Percentiles rank a stretch among this genome's conserved stretches.
Evolutionary conservation across 1,284 basidiomycete genomes (phyloP).

Genomic region (Coniophora puteana): DNA sequence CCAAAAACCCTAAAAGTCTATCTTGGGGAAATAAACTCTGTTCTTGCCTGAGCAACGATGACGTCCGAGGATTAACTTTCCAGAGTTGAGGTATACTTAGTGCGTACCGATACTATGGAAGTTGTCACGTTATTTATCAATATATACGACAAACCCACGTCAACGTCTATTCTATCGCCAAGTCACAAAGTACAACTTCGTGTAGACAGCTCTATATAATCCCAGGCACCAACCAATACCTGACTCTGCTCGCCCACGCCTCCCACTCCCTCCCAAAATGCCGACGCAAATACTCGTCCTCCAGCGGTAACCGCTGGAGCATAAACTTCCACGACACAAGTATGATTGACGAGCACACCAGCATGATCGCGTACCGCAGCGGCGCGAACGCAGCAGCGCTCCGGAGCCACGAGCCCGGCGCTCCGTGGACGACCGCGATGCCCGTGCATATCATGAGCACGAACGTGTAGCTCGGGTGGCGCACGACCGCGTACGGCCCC

Average conservation of each 20-base stretch:
- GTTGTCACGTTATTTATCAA: too few relatives aligned
- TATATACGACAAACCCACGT: too few relatives aligned
- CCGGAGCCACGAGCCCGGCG: constrained; percentile 1
- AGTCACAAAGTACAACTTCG: too few relatives aligned
- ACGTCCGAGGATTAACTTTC: too few relatives aligned
- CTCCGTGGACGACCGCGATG: background rate
- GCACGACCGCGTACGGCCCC: constrained; percentile 28
- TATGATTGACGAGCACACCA: constrained; percentile 22
- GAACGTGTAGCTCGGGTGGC: constrained; percentile 26
- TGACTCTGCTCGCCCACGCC: constrained; percentile 3
- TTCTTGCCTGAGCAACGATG: too few relatives aligned
- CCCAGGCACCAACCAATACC: constrained; percentile 5
- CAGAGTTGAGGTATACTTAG: too few relatives aligned
- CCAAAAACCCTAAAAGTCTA: too few relatives aligned
- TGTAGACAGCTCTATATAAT: too few relatives aligned
- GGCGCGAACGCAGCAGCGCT: background rate
- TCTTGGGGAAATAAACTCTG: too few relatives aligned
- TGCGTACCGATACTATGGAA: too few relatives aligned
- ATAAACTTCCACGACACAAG: constrained; percentile 45
- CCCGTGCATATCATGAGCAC: constrained; percentile 6
- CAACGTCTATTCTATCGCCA: too few relatives aligned
- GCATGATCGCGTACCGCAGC: background rate
- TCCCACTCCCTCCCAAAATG: constrained; percentile 33
- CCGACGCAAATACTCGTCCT: constrained; percentile 50
- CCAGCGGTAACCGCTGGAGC: constrained; percentile 45